phyloP scores from a whole-genome alignment of 1,139 yeast species.

The Blastobotrys persicus region DNA sequence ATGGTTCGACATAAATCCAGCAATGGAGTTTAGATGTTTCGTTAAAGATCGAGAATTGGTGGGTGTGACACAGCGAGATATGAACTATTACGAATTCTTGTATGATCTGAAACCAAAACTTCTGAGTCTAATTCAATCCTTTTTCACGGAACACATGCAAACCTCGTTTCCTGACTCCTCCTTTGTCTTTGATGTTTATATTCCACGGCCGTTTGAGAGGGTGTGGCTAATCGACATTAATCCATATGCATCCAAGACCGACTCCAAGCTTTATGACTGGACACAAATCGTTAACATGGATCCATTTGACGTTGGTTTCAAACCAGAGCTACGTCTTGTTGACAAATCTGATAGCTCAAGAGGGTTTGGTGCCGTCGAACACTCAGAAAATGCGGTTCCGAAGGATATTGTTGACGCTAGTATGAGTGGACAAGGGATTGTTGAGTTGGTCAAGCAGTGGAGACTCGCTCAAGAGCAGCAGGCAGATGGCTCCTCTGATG shows the following conservation, averaged over 20 bases:
- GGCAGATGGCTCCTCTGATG: constrained; percentile 15
- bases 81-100: constrained; percentile 75
- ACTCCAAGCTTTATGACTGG: constrained; percentile 79
- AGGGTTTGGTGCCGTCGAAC: constrained; percentile 75
- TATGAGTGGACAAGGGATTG: constrained; percentile 44
- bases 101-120: constrained; percentile 48
- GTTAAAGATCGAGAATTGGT: constrained; percentile 59
- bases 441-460: constrained; percentile 32
- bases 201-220: constrained; percentile 68
- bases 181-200: constrained; percentile 75
- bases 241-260: constrained; percentile 77
- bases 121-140: constrained; percentile 49
- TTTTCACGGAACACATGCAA: constrained; percentile 51
- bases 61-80: constrained; percentile 82
- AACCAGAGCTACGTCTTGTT: constrained; percentile 63
- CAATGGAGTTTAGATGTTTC: constrained; percentile 86
- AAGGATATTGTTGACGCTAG: constrained; percentile 85
- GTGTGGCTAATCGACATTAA: constrained; percentile 78
- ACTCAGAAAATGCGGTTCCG: constrained; percentile 89
- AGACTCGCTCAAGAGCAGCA: constrained; percentile 22
- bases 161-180: constrained; percentile 52
- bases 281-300: constrained; percentile 53
- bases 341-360: constrained; percentile 57
- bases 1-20: constrained; percentile 83
- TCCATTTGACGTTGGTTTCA: constrained; percentile 36